A percentile compares a stretch with the other conserved stretches of the same genome.
Conservation (phyloP, 345 rosid genomes). For the Alliaria petiolata region DNA sequence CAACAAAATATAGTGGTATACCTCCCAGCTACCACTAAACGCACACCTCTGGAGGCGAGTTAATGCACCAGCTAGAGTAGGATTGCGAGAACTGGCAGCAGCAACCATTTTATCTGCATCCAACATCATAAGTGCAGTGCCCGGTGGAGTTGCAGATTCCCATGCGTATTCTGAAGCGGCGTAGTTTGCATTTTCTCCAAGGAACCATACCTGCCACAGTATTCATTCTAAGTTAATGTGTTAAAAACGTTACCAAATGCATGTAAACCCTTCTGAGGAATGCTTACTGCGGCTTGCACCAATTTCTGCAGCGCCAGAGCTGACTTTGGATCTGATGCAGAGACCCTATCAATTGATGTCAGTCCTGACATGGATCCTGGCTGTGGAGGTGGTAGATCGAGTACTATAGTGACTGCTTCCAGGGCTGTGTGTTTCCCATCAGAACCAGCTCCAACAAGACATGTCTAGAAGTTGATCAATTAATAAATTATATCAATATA, state of each 20-base stretch:
- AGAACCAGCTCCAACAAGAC: conserved; percentile 99
- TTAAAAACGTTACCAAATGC: conserved; percentile 2
- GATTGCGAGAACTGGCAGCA: conserved; percentile 99
- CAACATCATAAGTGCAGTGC: conserved; percentile 98
- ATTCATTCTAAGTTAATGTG: conserved; percentile 2
- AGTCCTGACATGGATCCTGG: conserved; percentile 93
- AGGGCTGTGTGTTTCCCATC: conserved; percentile 95
- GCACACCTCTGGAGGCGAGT: conserved; percentile 99
- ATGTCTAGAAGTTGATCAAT: conserved; percentile 53
- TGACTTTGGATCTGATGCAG: conserved; percentile 98
- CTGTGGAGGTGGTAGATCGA: conserved; percentile 97
- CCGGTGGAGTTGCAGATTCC: conserved; percentile 99
- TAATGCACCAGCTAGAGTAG: conserved; percentile 95
- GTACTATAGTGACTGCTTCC: conserved; percentile 99
- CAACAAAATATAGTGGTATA: conserved; percentile 25
- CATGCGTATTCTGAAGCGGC: conserved; percentile 99
- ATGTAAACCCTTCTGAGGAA: conserved; percentile 17
- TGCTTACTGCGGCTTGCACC: conserved; percentile 98
- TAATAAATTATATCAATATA: background rate
- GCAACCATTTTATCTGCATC: conserved; percentile 99
- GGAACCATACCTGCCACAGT: conserved; percentile 89
- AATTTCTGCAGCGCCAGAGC: conserved; percentile 92
- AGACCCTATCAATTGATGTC: conserved; percentile 84
- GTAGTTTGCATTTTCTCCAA: conserved; percentile 99
- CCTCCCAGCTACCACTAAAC: conserved; percentile 99